Evolutionary conservation across 1,284 basidiomycete species (phyloP), one percentile per base, ranked within the genome.

Genomic region (Trametes versicolor): DNA sequence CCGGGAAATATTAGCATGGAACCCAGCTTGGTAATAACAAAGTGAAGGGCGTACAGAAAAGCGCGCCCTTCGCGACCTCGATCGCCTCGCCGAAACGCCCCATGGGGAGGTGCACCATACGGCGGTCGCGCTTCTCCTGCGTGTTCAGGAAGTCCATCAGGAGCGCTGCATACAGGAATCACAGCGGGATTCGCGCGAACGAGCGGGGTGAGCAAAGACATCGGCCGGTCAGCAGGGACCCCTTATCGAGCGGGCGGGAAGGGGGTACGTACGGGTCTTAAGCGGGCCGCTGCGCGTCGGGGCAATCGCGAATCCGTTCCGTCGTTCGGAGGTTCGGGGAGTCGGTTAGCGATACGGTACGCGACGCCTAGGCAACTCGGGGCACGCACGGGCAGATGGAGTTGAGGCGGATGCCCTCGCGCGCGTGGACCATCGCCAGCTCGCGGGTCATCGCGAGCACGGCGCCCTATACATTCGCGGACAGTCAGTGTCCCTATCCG

Each of bases 61-160:
- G 84, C 13, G 94, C 96, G 47, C 90, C 95, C 74, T 92, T 93
- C 29, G 97, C 97, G 72, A 97, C 87, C 79, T 99, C 97, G 70
- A 98, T 85, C 0, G 97, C 97, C 82, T 98, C 96, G 58, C 97
- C 97, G 77, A 99, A 99, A 64, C 97, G 87, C 64, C 97, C 97
- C 93, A 98, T 95, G 1, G 97, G 97, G 34, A 97, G 86, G 77
- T 99, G 97, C 29, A 95, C 89, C 75, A 98, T 77, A 58, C 97
- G 87, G 53, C 97, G 89, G 67, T 98, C 89, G 69, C 93, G 89
- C 83, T 98, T 99, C 84, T 99, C 97, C 49, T 92, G 85, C n/a
- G 97, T 98, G 81, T 98, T 89, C 73, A 99, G 87, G 85, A 97
- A 99, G 78, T 99, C 92, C 97, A 99, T 99, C 36, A 99, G 85